Evolutionary conservation across 2,329 filamentous ascomycete species (phyloP).

Genomic region (Diaporthe sp.): DNA sequence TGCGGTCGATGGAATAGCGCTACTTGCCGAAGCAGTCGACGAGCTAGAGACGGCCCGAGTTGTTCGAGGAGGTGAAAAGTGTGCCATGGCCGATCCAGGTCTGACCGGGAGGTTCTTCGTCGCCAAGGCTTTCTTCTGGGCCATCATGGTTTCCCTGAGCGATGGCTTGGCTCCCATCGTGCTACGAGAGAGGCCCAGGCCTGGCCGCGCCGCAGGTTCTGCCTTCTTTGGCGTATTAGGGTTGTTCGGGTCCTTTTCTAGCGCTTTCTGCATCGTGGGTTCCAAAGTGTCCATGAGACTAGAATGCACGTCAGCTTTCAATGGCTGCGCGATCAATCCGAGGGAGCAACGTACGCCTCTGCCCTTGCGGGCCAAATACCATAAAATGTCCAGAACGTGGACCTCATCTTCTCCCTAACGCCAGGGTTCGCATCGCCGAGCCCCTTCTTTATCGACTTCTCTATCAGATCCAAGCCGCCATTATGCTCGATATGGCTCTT

Average conservation of each 20-base stretch:
- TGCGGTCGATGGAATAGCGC: constrained; percentile 50
- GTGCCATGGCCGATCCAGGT: constrained; percentile 75
- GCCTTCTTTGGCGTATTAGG: constrained; percentile 75
- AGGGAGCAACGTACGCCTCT: constrained; percentile 70
- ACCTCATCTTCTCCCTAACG: constrained; percentile 87
- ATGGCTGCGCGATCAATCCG: background rate
- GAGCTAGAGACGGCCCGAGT: constrained; percentile 55
- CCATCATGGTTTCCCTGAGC: constrained; percentile 86
- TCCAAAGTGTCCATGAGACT: constrained; percentile 87
- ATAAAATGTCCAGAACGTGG: constrained; percentile 88
- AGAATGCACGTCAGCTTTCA: constrained; percentile 42
- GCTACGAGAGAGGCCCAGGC: constrained; percentile 74
- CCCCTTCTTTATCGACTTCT: constrained; percentile 91
- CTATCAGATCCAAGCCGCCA: constrained; percentile 85
- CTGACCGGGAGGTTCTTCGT: constrained; percentile 67
- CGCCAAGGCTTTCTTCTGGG: constrained; percentile 78
- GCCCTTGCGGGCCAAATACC: constrained; percentile 83
- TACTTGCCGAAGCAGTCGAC: constrained; percentile 51
- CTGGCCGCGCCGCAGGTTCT: constrained; percentile 66
- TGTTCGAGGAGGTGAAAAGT: constrained; percentile 67
- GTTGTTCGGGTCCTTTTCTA: constrained; percentile 88
- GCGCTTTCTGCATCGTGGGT: constrained; percentile 79
- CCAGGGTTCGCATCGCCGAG: constrained; percentile 91
- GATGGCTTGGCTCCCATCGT: constrained; percentile 74
- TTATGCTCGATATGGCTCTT: constrained; percentile 87